Conservation (phyloP, 805 yeast species). For the Danielia oregonensis region DNA sequence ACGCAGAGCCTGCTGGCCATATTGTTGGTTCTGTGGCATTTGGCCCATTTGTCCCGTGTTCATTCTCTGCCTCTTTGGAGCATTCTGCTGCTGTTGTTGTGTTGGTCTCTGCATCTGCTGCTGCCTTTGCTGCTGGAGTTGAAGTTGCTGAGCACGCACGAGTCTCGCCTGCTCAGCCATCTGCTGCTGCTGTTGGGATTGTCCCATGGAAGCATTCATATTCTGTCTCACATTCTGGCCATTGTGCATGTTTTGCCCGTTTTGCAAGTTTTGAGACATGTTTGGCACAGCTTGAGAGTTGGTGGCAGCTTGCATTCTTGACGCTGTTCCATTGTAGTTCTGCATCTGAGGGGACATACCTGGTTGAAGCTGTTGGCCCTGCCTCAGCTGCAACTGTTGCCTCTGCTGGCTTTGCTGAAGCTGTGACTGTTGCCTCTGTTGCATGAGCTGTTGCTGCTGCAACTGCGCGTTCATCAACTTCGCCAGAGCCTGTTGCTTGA, state of each 20-base stretch:
- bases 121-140: constrained; percentile 14
- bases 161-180: constrained; percentile 5
- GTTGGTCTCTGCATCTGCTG: constrained; percentile 8
- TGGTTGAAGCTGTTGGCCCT: neutral
- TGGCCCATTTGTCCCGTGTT: constrained; percentile 5
- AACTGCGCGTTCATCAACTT: constrained; percentile 7
- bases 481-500: constrained; percentile 4
- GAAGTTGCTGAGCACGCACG: constrained; percentile 14
- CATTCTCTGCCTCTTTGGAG: constrained; percentile 15
- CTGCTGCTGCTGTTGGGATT: constrained; percentile 4
- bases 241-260: too few species aligned
- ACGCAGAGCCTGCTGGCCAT: constrained; percentile 6
- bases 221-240: neutral
- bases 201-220: neutral
- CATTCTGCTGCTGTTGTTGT: constrained; percentile 9
- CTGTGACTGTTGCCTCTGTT: constrained; percentile 15
- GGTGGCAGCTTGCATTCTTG: too few species aligned
- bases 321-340: neutral
- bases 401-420: constrained; percentile 1
- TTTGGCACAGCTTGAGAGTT: too few species aligned
- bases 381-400: neutral
- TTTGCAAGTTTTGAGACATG: too few species aligned
- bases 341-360: neutral
- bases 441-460: constrained; percentile 15
- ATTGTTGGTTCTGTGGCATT: constrained; percentile 9